Base-by-base conservation (phyloP, 2,329 filamentous ascomycete genomes). In the Penicillium nordicum region DNA sequence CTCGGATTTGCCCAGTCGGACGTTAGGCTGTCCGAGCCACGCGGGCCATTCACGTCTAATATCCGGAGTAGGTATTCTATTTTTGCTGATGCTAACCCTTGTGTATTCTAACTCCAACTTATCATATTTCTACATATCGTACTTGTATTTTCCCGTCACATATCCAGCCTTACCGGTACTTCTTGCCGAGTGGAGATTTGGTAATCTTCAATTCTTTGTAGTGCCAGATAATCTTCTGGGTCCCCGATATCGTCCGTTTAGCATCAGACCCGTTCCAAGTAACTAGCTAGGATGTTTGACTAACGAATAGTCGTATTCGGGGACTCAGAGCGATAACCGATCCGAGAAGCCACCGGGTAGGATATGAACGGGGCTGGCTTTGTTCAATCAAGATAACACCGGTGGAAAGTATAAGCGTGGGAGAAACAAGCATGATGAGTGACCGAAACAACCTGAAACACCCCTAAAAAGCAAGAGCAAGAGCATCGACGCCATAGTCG, bases 301-400 rank as follows among this genome's bases (percentile, higher is more conserved):
- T 66, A 64, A 40, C 63, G 70, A 50, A 59, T 75, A 53, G 71
- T 75, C 3, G 68, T 74, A 7, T 76, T 75, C 61, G 72, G 73
- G 6, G 72, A 76, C 61, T 71, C 74, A 9, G 75, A 74, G 72
- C 43, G 72, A 73, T 45, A 69, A 67, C 56, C 65, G 69, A 58
- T 66, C 66, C 4, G 64, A 65, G 38, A 62, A 66, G 12, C 45
- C 55, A 9, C 65, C 67, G 46, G 71, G 68, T 4, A 61, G 58
- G 44, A 62, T 70, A 23, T 75, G 72, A 70, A 71, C 70, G 21
- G 69, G 72, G 72, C 57, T 68, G 66, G 65, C 68, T 76, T 41
- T 76, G 72, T 60, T 68, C 65, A 41, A 65, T 67, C 74, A 67
- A 61, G 63, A 21, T 42, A 40, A 27, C 23, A 57, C 41, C 48